phyloP scores from a whole-genome alignment of 2,329 filamentous ascomycete genomes.

The Alternaria gaisen region DNA sequence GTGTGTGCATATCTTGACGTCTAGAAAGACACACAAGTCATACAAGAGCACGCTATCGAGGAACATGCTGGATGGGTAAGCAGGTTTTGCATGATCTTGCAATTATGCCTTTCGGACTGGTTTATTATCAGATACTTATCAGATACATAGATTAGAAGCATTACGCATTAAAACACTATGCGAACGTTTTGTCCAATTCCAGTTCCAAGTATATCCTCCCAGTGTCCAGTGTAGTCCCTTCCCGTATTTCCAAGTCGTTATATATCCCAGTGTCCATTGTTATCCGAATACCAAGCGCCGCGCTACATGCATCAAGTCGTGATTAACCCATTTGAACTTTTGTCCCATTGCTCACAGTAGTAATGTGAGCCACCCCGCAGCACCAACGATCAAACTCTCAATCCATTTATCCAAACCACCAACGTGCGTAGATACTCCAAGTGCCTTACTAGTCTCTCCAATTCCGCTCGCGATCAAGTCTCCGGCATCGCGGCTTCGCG shows the following conservation, averaged over 20 bases:
- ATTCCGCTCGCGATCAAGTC: slow-evolving; percentile 42
- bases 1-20: neutral
- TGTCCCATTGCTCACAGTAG: slow-evolving; percentile 25
- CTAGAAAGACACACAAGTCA: neutral
- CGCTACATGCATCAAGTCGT: slow-evolving; percentile 15
- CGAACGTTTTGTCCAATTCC: neutral
- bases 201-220: neutral
- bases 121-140: neutral
- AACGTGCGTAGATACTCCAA: slow-evolving; percentile 12
- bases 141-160: neutral
- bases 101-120: neutral
- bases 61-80: neutral
- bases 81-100: neutral
- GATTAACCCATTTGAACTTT: neutral
- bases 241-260: neutral
- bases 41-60: neutral
- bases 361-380: slow-evolving; percentile 41
- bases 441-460: slow-evolving; percentile 29
- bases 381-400: slow-evolving; percentile 36
- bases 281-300: slow-evolving; percentile 3
- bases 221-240: neutral
- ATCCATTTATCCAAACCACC: slow-evolving; percentile 35
- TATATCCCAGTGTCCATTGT: neutral
- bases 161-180: slow-evolving; percentile 3
- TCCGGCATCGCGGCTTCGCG: slow-evolving; percentile 20